Conservation (phyloP, 2,329 filamentous ascomycete genomes). For the Penicillium janthinellum region DNA sequence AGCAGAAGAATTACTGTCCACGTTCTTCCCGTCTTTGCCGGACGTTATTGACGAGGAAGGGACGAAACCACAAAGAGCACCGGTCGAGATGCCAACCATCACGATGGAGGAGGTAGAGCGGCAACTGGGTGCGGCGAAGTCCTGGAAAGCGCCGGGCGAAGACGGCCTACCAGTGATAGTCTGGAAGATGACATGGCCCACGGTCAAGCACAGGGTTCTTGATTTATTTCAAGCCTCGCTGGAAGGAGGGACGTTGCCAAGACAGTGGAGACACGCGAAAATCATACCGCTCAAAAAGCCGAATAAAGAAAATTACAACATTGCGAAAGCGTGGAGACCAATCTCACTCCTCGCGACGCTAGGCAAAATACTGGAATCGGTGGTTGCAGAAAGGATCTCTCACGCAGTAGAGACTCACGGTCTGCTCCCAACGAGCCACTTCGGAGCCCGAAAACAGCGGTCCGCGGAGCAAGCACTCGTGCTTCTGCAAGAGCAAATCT, state of each 20-base stretch:
- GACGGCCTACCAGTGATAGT: slow-evolving; percentile 24
- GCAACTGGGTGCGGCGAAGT: slow-evolving; percentile 12
- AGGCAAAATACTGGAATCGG: slow-evolving; percentile 33
- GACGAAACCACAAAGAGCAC: slow-evolving; percentile 14
- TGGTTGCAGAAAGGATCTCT: slow-evolving; percentile 35
- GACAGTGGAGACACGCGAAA: slow-evolving; percentile 23
- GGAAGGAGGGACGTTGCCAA: slow-evolving; percentile 16
- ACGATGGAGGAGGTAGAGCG: slow-evolving; percentile 26
- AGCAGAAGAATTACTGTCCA: slow-evolving; percentile 18
- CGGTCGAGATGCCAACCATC: slow-evolving; percentile 17
- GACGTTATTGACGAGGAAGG: slow-evolving; percentile 20
- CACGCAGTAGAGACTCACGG: slow-evolving; percentile 31
- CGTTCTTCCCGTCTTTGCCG: slow-evolving; percentile 20
- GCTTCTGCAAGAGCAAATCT: slow-evolving; percentile 30
- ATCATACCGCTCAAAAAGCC: slow-evolving; percentile 28
- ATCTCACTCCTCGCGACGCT: slow-evolving; percentile 31
- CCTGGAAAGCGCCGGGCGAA: slow-evolving; percentile 19
- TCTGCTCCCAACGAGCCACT: slow-evolving; percentile 42
- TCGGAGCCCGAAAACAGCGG: slow-evolving; percentile 40
- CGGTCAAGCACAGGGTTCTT: slow-evolving; percentile 23
- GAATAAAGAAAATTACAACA: slow-evolving; percentile 24
- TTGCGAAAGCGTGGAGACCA: slow-evolving; percentile 25
- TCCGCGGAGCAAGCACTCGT: slow-evolving; percentile 39
- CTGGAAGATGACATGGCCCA: slow-evolving; percentile 28
- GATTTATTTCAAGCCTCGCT: slow-evolving; percentile 23